phyloP scores from a whole-genome alignment of 441 rosid genomes.

The Pelargonium citronellum region DNA sequence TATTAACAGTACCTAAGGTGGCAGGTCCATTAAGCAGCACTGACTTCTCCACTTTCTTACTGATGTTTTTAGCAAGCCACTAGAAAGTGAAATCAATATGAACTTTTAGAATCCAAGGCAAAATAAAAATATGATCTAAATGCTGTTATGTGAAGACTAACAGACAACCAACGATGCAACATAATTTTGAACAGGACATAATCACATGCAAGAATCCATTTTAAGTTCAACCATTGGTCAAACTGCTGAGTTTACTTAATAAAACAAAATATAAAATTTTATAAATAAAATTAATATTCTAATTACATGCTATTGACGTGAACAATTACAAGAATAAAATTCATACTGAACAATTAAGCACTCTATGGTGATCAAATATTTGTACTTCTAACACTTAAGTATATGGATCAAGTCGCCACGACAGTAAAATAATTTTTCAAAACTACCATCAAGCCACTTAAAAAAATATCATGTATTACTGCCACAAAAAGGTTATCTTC shows the following conservation, averaged over 20 bases:
- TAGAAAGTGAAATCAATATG: slow-evolving; percentile 27
- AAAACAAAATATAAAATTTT: no score
- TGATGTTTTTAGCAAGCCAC: slow-evolving; percentile 72
- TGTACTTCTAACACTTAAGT: not conserved
- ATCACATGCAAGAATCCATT: not conserved
- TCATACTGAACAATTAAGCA: not conserved
- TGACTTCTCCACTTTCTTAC: slow-evolving; percentile 65
- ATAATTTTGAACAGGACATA: not conserved
- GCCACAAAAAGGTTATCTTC: no score
- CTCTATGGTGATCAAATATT: not conserved
- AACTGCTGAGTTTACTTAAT: no score
- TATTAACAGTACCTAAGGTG: slow-evolving; percentile 36
- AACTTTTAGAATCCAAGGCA: slow-evolving; percentile 14
- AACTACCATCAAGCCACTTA: not conserved
- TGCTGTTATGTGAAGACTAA: not conserved
- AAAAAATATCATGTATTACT: no score
- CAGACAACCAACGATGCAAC: not conserved
- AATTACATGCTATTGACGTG: not conserved
- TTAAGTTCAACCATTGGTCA: not conserved
- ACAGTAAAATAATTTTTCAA: not conserved
- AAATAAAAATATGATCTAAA: not conserved
- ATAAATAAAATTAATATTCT: not conserved
- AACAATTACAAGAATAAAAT: no score
- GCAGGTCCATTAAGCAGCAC: slow-evolving; percentile 45
- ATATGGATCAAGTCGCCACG: not conserved